Evolutionary conservation across 352 stramenopile species (phyloP).

Genomic region (Phytopythium litorale): DNA sequence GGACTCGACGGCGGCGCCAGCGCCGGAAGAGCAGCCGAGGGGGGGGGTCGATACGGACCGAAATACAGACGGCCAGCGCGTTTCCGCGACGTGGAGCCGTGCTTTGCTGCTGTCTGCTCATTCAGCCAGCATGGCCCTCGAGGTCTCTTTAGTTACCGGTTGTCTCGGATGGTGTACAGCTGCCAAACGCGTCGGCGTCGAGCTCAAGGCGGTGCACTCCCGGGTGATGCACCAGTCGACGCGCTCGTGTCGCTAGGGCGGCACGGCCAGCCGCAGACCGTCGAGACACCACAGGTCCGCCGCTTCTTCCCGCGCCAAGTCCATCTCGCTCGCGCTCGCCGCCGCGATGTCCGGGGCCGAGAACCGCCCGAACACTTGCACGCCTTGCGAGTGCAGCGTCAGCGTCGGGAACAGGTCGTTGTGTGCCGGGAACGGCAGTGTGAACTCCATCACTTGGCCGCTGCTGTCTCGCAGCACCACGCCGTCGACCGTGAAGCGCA

Average conservation of each 20-base stretch:
- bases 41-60: neutral
- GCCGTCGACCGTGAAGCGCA: constrained; percentile 76
- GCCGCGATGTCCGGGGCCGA: constrained; percentile 61
- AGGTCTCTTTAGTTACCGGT: neutral
- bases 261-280: constrained; percentile 27
- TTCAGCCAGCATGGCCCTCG: neutral
- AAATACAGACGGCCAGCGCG: neutral
- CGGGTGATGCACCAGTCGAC: neutral
- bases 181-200: neutral
- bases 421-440: constrained; percentile 46
- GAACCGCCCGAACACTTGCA: constrained; percentile 76
- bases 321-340: constrained; percentile 50
- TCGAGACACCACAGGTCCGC: constrained; percentile 76
- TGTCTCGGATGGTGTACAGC: neutral
- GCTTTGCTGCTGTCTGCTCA: neutral
- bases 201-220: neutral
- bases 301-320: constrained; percentile 13
- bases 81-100: neutral
- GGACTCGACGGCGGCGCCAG: no score
- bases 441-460: constrained; percentile 54
- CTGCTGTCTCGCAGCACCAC: constrained; percentile 50
- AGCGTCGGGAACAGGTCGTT: constrained; percentile 81
- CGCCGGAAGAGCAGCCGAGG: no score
- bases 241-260: constrained; percentile 3
- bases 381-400: constrained; percentile 78